Conservation (phyloP, 495 filamentous ascomycete genomes). For the Filosporella fistucella region DNA sequence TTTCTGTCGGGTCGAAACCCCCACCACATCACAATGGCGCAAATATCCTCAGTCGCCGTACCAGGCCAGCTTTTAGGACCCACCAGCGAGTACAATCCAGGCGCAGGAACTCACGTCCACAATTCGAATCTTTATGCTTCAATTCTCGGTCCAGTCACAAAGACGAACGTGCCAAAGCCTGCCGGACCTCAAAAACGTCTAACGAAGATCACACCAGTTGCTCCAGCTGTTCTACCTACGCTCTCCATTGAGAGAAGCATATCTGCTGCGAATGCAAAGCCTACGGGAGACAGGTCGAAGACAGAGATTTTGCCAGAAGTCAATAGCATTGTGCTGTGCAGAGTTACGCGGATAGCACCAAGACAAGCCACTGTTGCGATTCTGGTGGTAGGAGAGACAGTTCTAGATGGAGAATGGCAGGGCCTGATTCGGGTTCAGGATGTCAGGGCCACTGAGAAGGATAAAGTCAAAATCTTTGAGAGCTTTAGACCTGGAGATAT, state of each 20-base stretch:
- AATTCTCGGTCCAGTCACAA: conserved; percentile 54
- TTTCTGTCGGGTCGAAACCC: conserved; percentile 12
- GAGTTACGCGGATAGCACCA: conserved; percentile 77
- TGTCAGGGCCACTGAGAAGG: conserved; percentile 92
- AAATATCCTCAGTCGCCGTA: conserved; percentile 32
- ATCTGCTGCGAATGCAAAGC: conserved; percentile 6
- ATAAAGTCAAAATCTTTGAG: conserved; percentile 83
- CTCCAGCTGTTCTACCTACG: conserved; percentile 20
- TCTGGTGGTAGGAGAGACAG: conserved; percentile 64
- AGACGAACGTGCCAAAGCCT: conserved; percentile 41
- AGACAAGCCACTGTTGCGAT: conserved; percentile 81
- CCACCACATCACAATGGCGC: conserved; percentile 18
- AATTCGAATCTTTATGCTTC: conserved; percentile 69
- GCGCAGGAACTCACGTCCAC: conserved; percentile 79
- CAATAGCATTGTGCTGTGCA: conserved; percentile 72
- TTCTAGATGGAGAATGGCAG: conserved; percentile 56
- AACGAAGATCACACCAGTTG: conserved; percentile 42
- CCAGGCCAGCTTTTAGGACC: conserved; percentile 79
- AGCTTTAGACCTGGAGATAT: conserved; percentile 93
- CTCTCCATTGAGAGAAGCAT: conserved; percentile 28
- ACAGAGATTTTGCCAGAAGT: conserved; percentile 77
- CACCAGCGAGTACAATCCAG: conserved; percentile 56
- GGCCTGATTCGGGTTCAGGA: conserved; percentile 74
- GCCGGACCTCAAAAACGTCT: conserved; percentile 52
- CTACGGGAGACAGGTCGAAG: conserved; percentile 23